Evolutionary conservation across 257 asterid species (phyloP).

Genomic region (Verbascum thapsus): DNA sequence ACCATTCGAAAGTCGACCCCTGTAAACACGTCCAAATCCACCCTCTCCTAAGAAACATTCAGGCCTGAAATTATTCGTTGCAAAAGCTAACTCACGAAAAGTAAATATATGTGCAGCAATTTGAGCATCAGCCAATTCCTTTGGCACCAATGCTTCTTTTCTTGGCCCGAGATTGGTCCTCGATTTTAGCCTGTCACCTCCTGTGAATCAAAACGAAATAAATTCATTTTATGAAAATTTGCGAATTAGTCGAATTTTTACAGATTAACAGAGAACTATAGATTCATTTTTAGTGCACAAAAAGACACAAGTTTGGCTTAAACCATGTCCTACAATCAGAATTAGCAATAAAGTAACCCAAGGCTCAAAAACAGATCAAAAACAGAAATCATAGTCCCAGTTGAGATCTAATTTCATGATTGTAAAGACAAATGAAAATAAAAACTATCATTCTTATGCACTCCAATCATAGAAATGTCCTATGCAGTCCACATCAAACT

Average conservation of each 20-base stretch:
- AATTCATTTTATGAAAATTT: not conserved
- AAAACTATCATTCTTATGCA: slow-evolving; percentile 17
- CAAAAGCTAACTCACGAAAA: slow-evolving; percentile 91
- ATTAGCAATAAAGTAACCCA: not conserved
- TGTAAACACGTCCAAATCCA: slow-evolving; percentile 93
- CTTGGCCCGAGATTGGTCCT: slow-evolving; percentile 55
- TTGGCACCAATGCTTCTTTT: slow-evolving; percentile 58
- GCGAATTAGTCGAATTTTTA: not conserved
- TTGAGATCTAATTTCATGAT: slow-evolving; percentile 39
- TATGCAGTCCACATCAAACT: slow-evolving; percentile 30
- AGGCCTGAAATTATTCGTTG: slow-evolving; percentile 78
- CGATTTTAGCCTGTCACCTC: slow-evolving; percentile 74
- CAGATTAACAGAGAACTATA: not conserved
- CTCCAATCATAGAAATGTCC: slow-evolving; percentile 26
- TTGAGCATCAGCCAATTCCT: slow-evolving; percentile 70
- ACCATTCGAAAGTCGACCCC: slow-evolving; percentile 72
- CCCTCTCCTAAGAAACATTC: slow-evolving; percentile 97
- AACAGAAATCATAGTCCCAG: slow-evolving; percentile 24
- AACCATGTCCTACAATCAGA: too few species aligned
- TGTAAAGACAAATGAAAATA: slow-evolving; percentile 13
- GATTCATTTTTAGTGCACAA: not conserved
- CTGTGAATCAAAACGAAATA: slow-evolving; percentile 40
- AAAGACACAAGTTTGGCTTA: not conserved
- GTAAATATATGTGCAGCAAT: slow-evolving; percentile 96
- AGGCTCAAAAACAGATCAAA: slow-evolving; percentile 33